Evolutionary conservation across 2,329 filamentous ascomycete genomes (phyloP).

Genomic region (Apiospora rasikravindrae): DNA sequence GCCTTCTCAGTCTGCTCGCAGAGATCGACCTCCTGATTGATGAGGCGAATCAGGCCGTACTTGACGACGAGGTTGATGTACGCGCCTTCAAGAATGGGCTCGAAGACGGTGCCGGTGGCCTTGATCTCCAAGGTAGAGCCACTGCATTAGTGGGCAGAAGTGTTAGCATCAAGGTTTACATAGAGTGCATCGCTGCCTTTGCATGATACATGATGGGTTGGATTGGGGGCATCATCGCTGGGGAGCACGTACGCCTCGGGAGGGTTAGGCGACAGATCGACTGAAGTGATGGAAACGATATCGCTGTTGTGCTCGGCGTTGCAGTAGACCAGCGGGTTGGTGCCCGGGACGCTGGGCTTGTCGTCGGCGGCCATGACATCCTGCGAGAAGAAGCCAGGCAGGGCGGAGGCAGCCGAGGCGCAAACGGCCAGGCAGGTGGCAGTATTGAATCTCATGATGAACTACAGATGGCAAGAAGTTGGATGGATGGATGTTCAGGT

Average conservation of each 20-base stretch:
- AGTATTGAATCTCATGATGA: constrained; percentile 48
- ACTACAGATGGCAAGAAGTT: neutral
- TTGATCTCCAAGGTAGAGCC: constrained; percentile 79
- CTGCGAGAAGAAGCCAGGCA: constrained; percentile 53
- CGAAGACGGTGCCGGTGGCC: constrained; percentile 74
- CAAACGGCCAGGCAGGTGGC: constrained; percentile 51
- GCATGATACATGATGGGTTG: neutral
- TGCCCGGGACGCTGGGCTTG: constrained; percentile 74
- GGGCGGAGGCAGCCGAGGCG: constrained; percentile 46
- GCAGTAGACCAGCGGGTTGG: constrained; percentile 87
- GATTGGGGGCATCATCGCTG: constrained; percentile 6
- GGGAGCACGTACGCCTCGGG: constrained; percentile 73
- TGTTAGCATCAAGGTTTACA: constrained; percentile 3
- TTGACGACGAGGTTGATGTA: constrained; percentile 86
- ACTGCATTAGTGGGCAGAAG: constrained; percentile 51
- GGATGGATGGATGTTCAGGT: neutral
- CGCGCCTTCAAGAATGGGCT: constrained; percentile 77
- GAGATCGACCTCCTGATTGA: constrained; percentile 80
- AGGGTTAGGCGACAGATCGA: constrained; percentile 86
- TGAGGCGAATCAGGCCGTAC: constrained; percentile 89
- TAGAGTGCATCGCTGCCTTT: neutral
- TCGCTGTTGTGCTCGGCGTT: constrained; percentile 67
- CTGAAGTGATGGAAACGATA: constrained; percentile 76
- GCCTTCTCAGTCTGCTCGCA: constrained; percentile 91
- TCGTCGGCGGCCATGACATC: constrained; percentile 54